A percentile compares a stretch with the other conserved stretches of the same genome.
Evolutionary conservation across 768 basidiomycete species (phyloP).

Genomic region (Termitomyces sp.): DNA sequence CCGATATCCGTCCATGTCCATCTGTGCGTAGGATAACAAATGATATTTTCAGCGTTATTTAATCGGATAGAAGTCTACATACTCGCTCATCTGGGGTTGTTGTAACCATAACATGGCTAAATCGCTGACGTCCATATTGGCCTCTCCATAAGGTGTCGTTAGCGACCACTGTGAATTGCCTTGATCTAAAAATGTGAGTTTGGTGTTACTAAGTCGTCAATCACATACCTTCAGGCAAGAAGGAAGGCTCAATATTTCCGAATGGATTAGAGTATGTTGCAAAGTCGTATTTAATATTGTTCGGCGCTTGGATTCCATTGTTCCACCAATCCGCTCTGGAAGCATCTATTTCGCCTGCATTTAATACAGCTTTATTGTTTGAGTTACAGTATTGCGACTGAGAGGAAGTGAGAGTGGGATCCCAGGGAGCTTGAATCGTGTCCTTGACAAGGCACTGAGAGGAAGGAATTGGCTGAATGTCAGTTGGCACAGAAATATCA

Average conservation of each 20-base stretch:
- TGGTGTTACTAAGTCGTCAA: no score
- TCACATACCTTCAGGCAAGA: slow-evolving; percentile 1
- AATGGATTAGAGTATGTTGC: not conserved
- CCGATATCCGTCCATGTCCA: slow-evolving; percentile 8
- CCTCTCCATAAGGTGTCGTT: slow-evolving; percentile 1
- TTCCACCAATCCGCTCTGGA: not conserved
- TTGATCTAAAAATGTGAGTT: not conserved
- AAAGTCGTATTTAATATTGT: not conserved
- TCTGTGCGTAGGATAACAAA: not conserved
- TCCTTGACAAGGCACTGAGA: not conserved
- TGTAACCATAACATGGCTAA: slow-evolving; percentile 12
- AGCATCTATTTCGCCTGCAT: not conserved
- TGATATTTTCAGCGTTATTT: not conserved
- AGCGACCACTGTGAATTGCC: slow-evolving; percentile 6
- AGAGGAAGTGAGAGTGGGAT: not conserved
- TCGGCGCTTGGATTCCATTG: not conserved
- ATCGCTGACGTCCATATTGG: slow-evolving; percentile 10
- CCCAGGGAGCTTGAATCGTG: not conserved
- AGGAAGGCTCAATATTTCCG: not conserved
- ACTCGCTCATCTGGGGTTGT: slow-evolving; percentile 11
- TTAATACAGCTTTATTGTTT: not conserved
- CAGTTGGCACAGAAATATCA: not conserved
- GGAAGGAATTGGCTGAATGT: not conserved
- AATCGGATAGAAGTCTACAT: not conserved
- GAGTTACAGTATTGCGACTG: not conserved